Evolutionary conservation across 2,329 filamentous ascomycete species (phyloP).

Genomic region (Zymoseptoria passerinii): DNA sequence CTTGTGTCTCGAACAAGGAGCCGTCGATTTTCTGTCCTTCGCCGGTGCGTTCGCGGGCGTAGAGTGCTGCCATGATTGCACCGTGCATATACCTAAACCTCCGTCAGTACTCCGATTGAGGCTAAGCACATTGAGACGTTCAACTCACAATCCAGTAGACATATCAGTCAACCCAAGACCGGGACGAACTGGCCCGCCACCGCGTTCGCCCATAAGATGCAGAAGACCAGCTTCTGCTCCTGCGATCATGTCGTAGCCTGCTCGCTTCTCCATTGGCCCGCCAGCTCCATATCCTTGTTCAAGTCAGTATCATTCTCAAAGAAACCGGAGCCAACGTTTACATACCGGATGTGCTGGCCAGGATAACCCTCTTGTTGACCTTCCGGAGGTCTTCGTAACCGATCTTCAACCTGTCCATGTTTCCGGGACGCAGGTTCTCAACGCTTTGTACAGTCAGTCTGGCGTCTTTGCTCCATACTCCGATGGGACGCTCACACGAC

Average conservation of each 20-base stretch:
- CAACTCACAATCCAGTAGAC: constrained; percentile 32
- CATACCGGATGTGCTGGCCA: constrained; percentile 33
- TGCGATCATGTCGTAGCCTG: constrained; percentile 41
- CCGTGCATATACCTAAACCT: constrained; percentile 34
- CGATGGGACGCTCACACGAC: constrained; percentile 23
- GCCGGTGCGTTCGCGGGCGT: constrained; percentile 32
- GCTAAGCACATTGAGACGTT: not conserved
- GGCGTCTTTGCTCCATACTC: not conserved
- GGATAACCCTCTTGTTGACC: constrained; percentile 35
- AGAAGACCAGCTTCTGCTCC: constrained; percentile 38
- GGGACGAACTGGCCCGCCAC: constrained; percentile 35
- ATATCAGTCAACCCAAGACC: constrained; percentile 40
- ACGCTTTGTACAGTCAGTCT: constrained; percentile 13
- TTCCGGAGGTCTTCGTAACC: constrained; percentile 33
- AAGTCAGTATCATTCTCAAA: not conserved
- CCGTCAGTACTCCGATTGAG: not conserved
- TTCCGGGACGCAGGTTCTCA: constrained; percentile 40
- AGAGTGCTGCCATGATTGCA: constrained; percentile 37
- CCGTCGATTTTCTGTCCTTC: constrained; percentile 38
- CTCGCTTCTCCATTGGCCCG: constrained; percentile 36
- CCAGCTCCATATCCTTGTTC: constrained; percentile 32
- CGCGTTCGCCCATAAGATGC: constrained; percentile 37
- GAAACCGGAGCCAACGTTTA: not conserved
- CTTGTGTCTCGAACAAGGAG: constrained; percentile 39
- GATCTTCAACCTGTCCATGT: constrained; percentile 34